Evolutionary conservation across 2,329 filamentous ascomycete genomes (phyloP).

Genomic region (Pseudogymnoascus sp.): DNA sequence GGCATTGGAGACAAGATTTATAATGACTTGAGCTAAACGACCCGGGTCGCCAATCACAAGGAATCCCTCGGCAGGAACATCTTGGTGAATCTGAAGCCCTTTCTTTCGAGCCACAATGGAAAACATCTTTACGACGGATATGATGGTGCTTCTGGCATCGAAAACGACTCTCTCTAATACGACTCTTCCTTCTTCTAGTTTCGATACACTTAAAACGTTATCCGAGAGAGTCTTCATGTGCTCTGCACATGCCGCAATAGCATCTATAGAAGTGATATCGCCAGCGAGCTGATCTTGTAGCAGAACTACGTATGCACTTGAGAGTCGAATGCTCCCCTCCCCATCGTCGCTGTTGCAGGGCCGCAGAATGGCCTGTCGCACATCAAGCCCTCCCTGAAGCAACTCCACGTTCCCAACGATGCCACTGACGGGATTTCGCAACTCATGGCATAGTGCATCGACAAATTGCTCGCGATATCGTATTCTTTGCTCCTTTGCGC

Average conservation of each 20-base stretch:
- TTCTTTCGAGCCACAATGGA: conserved; percentile 15
- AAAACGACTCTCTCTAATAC: conserved; percentile 15
- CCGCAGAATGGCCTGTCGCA: conserved; percentile 49
- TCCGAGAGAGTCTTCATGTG: conserved; percentile 76
- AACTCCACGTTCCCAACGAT: conserved; percentile 46
- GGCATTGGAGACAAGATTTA: conserved; percentile 72
- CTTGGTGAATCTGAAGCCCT: conserved; percentile 25
- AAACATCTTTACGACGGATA: conserved; percentile 18
- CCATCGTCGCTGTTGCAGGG: conserved; percentile 40
- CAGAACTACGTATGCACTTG: neutral
- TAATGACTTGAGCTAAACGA: conserved; percentile 66
- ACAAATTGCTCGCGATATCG: neutral
- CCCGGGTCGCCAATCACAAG: conserved; percentile 51
- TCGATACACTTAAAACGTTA: conserved; percentile 63
- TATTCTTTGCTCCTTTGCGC: neutral
- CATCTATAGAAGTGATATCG: conserved; percentile 38
- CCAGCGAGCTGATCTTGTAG: neutral
- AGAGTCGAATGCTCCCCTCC: conserved; percentile 30
- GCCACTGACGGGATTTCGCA: conserved; percentile 64
- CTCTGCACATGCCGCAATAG: conserved; percentile 67
- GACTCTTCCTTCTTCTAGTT: conserved; percentile 47
- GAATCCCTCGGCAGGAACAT: neutral
- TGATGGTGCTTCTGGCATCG: conserved; percentile 16
- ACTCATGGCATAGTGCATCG: conserved; percentile 44
- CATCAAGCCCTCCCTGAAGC: conserved; percentile 38